Percentiles rank a stretch among this genome's conserved stretches.
Evolutionary conservation across 192 early-diverging fungal genomes (phyloP).

Genomic region (Mortierella hygrophila): DNA sequence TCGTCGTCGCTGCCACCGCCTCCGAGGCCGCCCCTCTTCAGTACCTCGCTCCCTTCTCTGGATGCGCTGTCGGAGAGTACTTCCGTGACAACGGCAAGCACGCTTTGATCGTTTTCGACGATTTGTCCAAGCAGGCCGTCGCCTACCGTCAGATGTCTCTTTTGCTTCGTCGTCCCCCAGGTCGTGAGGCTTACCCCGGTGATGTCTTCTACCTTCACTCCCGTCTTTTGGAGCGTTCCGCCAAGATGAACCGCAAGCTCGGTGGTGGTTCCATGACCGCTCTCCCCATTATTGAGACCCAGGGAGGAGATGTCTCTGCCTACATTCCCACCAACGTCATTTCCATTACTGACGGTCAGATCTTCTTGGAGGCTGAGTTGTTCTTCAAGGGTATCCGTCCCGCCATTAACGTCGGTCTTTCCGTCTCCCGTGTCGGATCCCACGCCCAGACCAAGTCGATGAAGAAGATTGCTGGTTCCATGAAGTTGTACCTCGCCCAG

Average conservation of each 20-base stretch:
- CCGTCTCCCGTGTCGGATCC: constrained; percentile 99
- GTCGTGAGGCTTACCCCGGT: constrained; percentile 99
- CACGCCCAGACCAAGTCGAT: constrained; percentile 99
- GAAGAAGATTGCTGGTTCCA: constrained; percentile 99
- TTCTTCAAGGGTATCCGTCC: constrained; percentile 99
- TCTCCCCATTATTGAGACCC: constrained; percentile 99
- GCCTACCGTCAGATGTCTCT: constrained; percentile 99
- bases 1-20: constrained; percentile 98
- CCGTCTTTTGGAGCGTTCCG: constrained; percentile 98
- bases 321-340: constrained; percentile 99
- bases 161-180: constrained; percentile 98
- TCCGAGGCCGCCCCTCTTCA: constrained; percentile 99
- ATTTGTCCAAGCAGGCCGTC: constrained; percentile 99
- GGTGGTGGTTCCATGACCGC: constrained; percentile 98
- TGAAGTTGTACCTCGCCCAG: constrained; percentile 99
- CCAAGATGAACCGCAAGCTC: constrained; percentile 98
- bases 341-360: constrained; percentile 99
- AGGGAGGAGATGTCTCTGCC: constrained; percentile 99
- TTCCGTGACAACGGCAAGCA: constrained; percentile 99
- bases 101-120: constrained; percentile 99
- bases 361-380: constrained; percentile 99
- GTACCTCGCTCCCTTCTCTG: constrained; percentile 98
- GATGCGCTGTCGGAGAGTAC: constrained; percentile 98
- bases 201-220: constrained; percentile 99
- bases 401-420: constrained; percentile 99